Percentiles rank a stretch among this genome's conserved stretches.
These are phyloP conservation scores for Erodium trifolium DNA, from an alignment of 441 rosid genomes.

Conservation along the genomic window DNA sequence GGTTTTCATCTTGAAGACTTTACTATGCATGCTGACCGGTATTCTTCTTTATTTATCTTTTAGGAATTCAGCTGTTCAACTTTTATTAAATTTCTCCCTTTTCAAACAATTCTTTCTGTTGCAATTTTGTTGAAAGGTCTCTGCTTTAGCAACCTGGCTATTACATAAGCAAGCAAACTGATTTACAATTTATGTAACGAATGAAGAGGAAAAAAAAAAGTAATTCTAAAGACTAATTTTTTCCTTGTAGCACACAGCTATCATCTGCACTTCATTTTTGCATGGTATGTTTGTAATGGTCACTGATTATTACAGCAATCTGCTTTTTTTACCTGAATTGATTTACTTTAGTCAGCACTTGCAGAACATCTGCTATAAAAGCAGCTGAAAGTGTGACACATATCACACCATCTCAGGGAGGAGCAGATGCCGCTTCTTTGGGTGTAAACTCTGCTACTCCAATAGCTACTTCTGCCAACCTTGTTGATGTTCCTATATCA, in stretches of 20 bases:
- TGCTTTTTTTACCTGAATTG: constrained; percentile 21
- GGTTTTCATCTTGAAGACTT: constrained; percentile 43
- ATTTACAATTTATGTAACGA: neutral
- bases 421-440: constrained; percentile 21
- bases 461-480: constrained; percentile 16
- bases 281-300: neutral
- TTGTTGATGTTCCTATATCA: constrained; percentile 13
- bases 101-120: neutral
- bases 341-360: too few relatives aligned
- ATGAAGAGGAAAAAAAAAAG: neutral
- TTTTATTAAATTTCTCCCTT: constrained; percentile 6
- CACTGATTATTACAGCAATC: neutral
- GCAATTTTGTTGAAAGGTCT: constrained; percentile 13
- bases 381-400: constrained; percentile 35
- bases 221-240: neutral
- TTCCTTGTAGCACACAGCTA: neutral
- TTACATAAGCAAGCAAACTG: neutral
- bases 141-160: constrained; percentile 6
- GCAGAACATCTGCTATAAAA: constrained; percentile 24
- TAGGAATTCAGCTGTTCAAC: neutral
- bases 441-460: constrained; percentile 12
- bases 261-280: neutral
- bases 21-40: constrained; percentile 36
- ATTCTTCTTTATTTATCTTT: constrained; percentile 18
- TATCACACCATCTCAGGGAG: constrained; percentile 16